Percentiles rank a stretch among this genome's conserved stretches.
These are phyloP conservation scores for Wilcoxina mikolae DNA, from an alignment of 495 filamentous ascomycete species.

Conservation along the genomic window DNA sequence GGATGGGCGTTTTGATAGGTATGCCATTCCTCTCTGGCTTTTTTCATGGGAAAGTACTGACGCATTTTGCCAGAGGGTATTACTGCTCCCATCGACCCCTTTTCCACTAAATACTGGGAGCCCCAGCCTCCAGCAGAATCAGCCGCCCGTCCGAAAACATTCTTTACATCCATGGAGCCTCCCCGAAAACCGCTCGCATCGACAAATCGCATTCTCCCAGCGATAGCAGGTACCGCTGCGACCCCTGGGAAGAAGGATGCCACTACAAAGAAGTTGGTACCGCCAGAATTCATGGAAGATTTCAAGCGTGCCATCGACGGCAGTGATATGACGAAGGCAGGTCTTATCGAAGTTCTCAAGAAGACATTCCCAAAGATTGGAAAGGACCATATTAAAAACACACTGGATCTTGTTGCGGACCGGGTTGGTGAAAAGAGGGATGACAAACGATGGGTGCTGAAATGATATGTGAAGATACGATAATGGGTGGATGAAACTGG, in stretches of 20 bases:
- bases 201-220: constrained; percentile 9
- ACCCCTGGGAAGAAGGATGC: not conserved
- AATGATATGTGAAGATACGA: too few relatives aligned
- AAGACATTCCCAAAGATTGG: constrained; percentile 59
- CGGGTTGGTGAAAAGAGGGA: constrained; percentile 43
- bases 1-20: constrained; percentile 61
- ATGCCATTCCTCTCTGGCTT: constrained; percentile 22
- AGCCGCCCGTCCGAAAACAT: not conserved
- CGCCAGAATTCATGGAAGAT: constrained; percentile 47
- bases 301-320: constrained; percentile 59
- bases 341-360: constrained; percentile 60
- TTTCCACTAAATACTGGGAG: constrained; percentile 68
- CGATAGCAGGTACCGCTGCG: not conserved
- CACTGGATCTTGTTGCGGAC: constrained; percentile 53
- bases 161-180: constrained; percentile 27
- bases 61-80: constrained; percentile 16
- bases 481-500: not conserved
- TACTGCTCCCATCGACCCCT: constrained; percentile 59
- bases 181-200: constrained; percentile 31
- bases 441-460: constrained; percentile 26
- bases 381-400: constrained; percentile 56
- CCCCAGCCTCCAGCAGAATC: constrained; percentile 13
- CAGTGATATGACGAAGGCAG: constrained; percentile 59
- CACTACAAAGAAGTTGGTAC: constrained; percentile 38
- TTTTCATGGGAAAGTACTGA: constrained; percentile 9